phyloP scores from a whole-genome alignment of 2,329 filamentous ascomycete genomes.

The Fusarium oxysporum region DNA sequence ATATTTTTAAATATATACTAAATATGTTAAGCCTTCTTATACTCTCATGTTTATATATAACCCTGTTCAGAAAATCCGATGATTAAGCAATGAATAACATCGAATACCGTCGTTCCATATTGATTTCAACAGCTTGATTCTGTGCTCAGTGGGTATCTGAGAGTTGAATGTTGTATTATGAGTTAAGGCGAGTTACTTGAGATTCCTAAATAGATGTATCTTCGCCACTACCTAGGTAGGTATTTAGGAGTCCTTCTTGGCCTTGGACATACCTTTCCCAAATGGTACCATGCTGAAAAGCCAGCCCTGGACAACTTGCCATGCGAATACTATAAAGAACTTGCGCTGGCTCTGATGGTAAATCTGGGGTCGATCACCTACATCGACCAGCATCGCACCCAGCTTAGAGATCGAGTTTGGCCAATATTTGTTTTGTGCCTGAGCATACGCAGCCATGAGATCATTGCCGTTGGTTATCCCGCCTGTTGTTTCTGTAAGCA shows the following conservation, averaged over 20 bases:
- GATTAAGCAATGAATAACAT: neutral
- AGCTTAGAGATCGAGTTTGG: constrained; percentile 58
- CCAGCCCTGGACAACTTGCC: constrained; percentile 53
- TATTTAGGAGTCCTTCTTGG: neutral
- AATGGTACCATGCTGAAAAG: constrained; percentile 20
- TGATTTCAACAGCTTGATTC: neutral
- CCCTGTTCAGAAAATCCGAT: too few relatives aligned
- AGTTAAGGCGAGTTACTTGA: neutral
- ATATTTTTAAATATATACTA: too few relatives aligned
- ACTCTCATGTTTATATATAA: too few relatives aligned
- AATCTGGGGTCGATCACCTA: constrained; percentile 60
- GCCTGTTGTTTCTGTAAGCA: constrained; percentile 48
- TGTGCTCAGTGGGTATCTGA: neutral
- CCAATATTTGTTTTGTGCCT: constrained; percentile 57
- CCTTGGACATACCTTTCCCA: neutral
- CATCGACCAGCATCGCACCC: constrained; percentile 57
- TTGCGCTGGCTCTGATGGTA: constrained; percentile 54
- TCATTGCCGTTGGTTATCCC: constrained; percentile 69
- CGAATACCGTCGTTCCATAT: neutral
- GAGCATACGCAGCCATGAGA: constrained; percentile 64
- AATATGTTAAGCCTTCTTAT: too few relatives aligned
- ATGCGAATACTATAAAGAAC: constrained; percentile 51
- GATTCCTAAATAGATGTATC: neutral
- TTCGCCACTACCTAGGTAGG: neutral
- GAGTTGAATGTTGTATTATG: neutral